A percentile compares a stretch with the other conserved stretches of the same genome.
These are phyloP conservation scores for Arctostaphylos glauca DNA, from an alignment of 148 eudicot species.

Conservation along the genomic window DNA sequence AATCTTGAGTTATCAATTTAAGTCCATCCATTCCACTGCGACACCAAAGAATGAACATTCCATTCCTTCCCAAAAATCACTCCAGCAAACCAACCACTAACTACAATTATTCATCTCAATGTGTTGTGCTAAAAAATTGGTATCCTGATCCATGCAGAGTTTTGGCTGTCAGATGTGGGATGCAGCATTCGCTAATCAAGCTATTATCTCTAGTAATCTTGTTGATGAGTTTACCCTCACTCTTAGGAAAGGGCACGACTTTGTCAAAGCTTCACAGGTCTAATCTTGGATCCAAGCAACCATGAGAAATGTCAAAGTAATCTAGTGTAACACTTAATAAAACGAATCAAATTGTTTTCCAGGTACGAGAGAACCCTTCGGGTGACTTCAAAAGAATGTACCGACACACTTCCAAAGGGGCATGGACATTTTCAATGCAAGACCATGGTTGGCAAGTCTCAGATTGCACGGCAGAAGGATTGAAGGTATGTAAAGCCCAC, in stretches of 20 bases:
- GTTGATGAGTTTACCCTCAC: constrained; percentile 35
- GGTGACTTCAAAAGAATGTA: constrained; percentile 51
- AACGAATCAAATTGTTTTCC: background rate
- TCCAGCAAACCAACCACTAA: background rate
- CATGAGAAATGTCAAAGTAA: background rate
- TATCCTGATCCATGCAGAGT: constrained; percentile 23
- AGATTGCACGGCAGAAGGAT: constrained; percentile 69
- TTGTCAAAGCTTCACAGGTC: constrained; percentile 57
- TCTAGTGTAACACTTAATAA: background rate
- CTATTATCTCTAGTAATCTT: constrained; percentile 37
- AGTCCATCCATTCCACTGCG: background rate
- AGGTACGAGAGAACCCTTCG: constrained; percentile 52
- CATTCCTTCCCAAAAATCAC: background rate
- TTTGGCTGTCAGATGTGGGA: constrained; percentile 65
- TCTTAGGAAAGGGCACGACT: constrained; percentile 47
- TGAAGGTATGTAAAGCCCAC: constrained; percentile 34
- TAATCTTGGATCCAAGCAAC: background rate
- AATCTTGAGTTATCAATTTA: background rate
- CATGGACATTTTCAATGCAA: constrained; percentile 66
- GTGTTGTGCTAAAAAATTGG: background rate
- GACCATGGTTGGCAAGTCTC: constrained; percentile 85
- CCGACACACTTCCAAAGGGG: constrained; percentile 54
- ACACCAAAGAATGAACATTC: background rate
- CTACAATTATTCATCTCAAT: background rate
- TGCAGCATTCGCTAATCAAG: constrained; percentile 45